Conservation (phyloP, 176 grass and related monocot species). For the Ensete ventricosum region DNA sequence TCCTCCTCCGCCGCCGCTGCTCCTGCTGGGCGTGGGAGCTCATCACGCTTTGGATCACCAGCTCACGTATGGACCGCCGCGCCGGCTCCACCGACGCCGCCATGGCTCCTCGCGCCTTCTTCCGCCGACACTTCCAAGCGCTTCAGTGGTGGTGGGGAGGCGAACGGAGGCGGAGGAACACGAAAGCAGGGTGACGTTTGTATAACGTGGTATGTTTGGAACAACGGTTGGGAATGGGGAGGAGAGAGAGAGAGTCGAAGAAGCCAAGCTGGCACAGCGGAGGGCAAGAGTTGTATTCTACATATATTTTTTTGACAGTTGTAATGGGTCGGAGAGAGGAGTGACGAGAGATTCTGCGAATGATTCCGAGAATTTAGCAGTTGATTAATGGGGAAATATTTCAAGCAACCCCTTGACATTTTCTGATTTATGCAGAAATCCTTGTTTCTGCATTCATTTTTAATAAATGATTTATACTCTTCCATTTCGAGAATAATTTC, state of each 20-base stretch:
- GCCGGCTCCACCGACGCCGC: conserved; percentile 54
- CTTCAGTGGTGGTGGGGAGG: conserved; percentile 10
- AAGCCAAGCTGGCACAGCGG: conserved; percentile 32
- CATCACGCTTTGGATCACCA: conserved; percentile 70
- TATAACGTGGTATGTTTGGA: not conserved
- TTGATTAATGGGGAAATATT: no score
- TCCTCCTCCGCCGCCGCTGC: conserved; percentile 37
- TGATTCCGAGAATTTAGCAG: no score
- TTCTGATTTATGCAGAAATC: no score
- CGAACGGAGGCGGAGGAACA: not conserved
- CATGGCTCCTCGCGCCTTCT: conserved; percentile 20
- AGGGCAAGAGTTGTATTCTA: not conserved
- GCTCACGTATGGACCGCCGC: conserved; percentile 66
- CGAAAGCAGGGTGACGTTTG: conserved; percentile 13
- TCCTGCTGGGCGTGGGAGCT: conserved; percentile 63
- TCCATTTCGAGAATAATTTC: no score
- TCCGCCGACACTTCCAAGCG: no score
- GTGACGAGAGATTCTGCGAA: no score
- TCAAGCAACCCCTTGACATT: no score
- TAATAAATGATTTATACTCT: no score
- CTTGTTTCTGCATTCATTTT: no score
- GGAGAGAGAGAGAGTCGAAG: not conserved
- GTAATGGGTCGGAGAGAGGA: no score
- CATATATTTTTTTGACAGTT: no score
- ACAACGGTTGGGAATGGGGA: conserved; percentile 4